Percentiles rank a stretch among this genome's conserved stretches.
These are phyloP conservation scores for Leccinum broughii DNA, from an alignment of 768 basidiomycete genomes.

Conservation along the genomic window DNA sequence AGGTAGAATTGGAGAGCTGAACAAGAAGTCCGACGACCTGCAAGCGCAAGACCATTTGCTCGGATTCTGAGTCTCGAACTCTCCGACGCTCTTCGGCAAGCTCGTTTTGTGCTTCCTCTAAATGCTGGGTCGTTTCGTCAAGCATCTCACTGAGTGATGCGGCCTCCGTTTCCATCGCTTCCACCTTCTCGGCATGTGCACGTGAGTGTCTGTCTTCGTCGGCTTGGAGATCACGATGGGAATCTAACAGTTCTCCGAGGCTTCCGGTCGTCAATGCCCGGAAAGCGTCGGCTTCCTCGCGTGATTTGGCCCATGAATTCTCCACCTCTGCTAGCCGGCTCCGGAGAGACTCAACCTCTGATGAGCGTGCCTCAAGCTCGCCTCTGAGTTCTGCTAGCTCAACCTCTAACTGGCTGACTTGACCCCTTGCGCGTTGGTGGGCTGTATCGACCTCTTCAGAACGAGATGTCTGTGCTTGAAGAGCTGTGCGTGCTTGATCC, in stretches of 20 bases:
- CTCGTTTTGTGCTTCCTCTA: slow-evolving; percentile 67
- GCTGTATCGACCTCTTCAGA: slow-evolving; percentile 77
- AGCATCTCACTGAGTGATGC: slow-evolving; percentile 77
- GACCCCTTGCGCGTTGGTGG: slow-evolving; percentile 68
- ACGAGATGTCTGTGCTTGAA: slow-evolving; percentile 73
- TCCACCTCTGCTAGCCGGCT: slow-evolving; percentile 75
- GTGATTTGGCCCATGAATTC: slow-evolving; percentile 88
- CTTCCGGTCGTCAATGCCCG: slow-evolving; percentile 83
- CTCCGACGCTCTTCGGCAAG: slow-evolving; percentile 68
- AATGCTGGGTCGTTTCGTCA: slow-evolving; percentile 69
- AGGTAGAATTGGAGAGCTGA: slow-evolving; percentile 66
- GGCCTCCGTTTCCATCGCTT: slow-evolving; percentile 77
- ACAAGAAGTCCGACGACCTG: slow-evolving; percentile 74
- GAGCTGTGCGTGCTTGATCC: slow-evolving; percentile 79
- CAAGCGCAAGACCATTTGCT: slow-evolving; percentile 62
- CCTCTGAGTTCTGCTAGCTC: slow-evolving; percentile 78
- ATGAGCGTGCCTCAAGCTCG: slow-evolving; percentile 74
- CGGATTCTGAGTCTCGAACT: slow-evolving; percentile 61
- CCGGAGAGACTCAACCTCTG: slow-evolving; percentile 72
- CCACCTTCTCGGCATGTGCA: slow-evolving; percentile 79
- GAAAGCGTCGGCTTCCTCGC: slow-evolving; percentile 91
- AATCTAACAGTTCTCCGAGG: slow-evolving; percentile 84
- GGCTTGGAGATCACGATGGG: slow-evolving; percentile 79
- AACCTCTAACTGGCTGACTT: slow-evolving; percentile 66
- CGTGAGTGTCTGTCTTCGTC: slow-evolving; percentile 78